Percentiles rank a stretch among this genome's conserved stretches.
Evolutionary conservation across 176 grass and related monocot genomes (phyloP).

Genomic region (barley (Hordeum vulgare)): DNA sequence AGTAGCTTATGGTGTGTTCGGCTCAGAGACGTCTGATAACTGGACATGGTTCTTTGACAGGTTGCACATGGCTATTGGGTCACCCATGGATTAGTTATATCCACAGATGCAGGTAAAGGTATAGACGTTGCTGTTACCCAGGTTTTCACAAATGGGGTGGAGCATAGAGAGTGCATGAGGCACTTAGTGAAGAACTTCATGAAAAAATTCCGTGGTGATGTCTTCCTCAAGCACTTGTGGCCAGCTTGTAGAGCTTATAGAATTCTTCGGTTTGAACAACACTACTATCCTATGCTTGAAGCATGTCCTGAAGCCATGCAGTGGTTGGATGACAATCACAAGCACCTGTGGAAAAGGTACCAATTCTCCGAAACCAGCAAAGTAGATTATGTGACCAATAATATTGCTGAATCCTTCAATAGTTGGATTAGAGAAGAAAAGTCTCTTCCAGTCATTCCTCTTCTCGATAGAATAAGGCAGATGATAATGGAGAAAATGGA

Average conservation of each 20-base stretch:
- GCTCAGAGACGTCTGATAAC: background rate
- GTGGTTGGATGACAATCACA: background rate
- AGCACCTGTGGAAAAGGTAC: background rate
- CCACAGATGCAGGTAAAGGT: background rate
- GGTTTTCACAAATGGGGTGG: background rate
- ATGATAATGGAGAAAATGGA: background rate
- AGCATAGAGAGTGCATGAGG: no score
- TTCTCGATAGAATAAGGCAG: background rate
- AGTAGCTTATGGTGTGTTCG: background rate
- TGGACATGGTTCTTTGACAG: background rate
- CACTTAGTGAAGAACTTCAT: background rate
- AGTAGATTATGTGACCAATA: no score
- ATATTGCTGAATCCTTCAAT: background rate
- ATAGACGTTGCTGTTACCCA: background rate
- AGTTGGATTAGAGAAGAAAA: background rate
- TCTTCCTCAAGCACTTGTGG: background rate
- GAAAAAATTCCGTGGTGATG: background rate
- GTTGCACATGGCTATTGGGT: background rate
- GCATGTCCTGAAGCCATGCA: background rate
- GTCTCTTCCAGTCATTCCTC: background rate
- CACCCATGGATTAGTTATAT: background rate
- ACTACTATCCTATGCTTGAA: background rate
- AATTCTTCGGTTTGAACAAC: no score
- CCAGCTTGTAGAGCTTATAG: background rate
- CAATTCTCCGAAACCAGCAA: background rate